Conservation (phyloP, 225 moss, liverwort and hornwort genomes). For the Polytrichum formosum region DNA sequence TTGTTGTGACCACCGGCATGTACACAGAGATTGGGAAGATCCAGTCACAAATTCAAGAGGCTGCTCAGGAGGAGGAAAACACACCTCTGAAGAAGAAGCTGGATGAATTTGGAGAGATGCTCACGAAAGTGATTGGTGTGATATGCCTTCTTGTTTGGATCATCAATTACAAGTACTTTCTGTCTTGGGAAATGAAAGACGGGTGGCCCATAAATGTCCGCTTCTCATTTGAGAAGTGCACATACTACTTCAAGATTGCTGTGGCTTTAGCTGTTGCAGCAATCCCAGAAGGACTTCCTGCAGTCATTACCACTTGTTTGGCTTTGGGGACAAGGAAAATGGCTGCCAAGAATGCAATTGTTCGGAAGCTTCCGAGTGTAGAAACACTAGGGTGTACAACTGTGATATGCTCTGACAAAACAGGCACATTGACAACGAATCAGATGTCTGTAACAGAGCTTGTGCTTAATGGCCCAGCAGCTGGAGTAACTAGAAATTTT, state of each 20-base stretch:
- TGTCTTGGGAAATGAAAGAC: constrained; percentile 71
- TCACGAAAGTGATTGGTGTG: constrained; percentile 82
- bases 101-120: constrained; percentile 82
- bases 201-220: constrained; percentile 64
- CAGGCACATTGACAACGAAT: constrained; percentile 90
- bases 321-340: constrained; percentile 90
- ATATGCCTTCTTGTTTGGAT: constrained; percentile 89
- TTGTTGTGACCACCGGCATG: constrained; percentile 83
- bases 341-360: constrained; percentile 96
- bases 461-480: constrained; percentile 55
- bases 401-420: constrained; percentile 95
- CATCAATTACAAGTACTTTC: constrained; percentile 87
- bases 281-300: constrained; percentile 90
- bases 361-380: constrained; percentile 88
- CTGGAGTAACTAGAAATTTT: constrained; percentile 60
- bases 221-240: constrained; percentile 90
- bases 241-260: constrained; percentile 95
- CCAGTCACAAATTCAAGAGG: constrained; percentile 88
- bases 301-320: constrained; percentile 90
- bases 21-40: constrained; percentile 91
- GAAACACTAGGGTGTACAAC: constrained; percentile 95
- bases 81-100: constrained; percentile 88
- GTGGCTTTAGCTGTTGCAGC: constrained; percentile 92
- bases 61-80: constrained; percentile 73
- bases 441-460: constrained; percentile 97